Percentiles rank a stretch among this genome's conserved stretches.
These are phyloP conservation scores for Pythium dissotocum DNA, from an alignment of 352 stramenopile genomes.

Conservation along the genomic window DNA sequence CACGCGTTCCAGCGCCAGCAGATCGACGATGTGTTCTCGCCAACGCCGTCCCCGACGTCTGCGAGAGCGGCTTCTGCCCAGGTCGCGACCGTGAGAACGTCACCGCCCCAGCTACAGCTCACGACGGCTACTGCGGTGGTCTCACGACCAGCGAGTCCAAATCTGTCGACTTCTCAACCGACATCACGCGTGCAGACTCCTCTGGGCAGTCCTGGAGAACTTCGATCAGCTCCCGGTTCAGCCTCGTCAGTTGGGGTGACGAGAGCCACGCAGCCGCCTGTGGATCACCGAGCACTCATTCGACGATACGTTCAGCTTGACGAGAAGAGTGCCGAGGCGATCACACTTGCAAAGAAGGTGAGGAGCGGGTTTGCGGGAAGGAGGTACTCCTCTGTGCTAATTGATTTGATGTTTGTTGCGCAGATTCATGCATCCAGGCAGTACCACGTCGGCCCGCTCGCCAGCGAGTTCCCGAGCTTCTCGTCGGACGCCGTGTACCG, in stretches of 20 bases:
- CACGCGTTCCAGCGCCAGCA: slow-evolving; percentile 17
- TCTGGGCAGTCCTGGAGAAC: not conserved
- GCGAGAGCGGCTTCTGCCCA: not conserved
- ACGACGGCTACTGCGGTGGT: not conserved
- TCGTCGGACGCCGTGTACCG: slow-evolving; percentile 40
- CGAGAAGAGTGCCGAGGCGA: slow-evolving; percentile 38
- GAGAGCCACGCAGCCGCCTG: not conserved
- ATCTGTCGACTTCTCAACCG: not conserved
- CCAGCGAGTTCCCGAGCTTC: slow-evolving; percentile 38
- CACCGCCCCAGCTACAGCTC: not conserved
- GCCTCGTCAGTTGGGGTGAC: not conserved
- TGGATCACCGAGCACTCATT: slow-evolving; percentile 27
- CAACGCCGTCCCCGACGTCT: slow-evolving; percentile 4
- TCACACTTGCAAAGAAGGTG: slow-evolving; percentile 38
- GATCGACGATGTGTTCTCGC: slow-evolving; percentile 25
- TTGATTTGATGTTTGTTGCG: not conserved
- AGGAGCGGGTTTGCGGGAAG: too few relatives aligned
- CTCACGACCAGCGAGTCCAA: slow-evolving; percentile 7
- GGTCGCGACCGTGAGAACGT: not conserved
- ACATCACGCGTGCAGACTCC: slow-evolving; percentile 9
- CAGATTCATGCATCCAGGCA: slow-evolving; percentile 42
- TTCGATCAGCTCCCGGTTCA: not conserved
- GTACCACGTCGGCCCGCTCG: slow-evolving; percentile 49
- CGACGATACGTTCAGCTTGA: slow-evolving; percentile 48
- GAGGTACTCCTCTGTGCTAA: too few relatives aligned